These are phyloP conservation scores for Arthrobotrys musiformis DNA, from an alignment of 2,329 filamentous ascomycete species.

Conservation along the genomic window DNA sequence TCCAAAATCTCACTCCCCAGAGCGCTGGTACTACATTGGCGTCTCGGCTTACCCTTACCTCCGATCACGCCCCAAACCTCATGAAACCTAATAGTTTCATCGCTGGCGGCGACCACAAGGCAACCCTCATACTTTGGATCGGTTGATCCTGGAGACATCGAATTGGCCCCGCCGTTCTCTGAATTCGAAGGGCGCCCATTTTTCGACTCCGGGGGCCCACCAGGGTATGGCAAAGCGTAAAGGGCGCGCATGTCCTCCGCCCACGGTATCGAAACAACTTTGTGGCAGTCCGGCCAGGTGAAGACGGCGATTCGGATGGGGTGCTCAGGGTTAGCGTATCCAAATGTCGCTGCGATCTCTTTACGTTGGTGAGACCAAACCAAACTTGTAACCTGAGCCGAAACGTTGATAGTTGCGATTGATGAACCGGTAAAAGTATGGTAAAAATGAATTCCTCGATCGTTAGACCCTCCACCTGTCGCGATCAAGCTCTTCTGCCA, in stretches of 20 bases:
- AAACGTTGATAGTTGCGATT: conserved; percentile 89
- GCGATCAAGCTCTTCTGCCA: conserved; percentile 90
- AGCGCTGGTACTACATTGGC: conserved; percentile 70
- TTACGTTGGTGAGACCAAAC: conserved; percentile 87
- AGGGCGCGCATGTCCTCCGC: conserved; percentile 80
- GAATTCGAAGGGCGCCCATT: conserved; percentile 26
- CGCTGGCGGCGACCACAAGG: conserved; percentile 89
- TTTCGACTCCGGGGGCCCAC: conserved; percentile 63
- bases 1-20: conserved; percentile 89
- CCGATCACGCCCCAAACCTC: conserved; percentile 80
- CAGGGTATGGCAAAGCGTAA: conserved; percentile 87
- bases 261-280: conserved; percentile 87
- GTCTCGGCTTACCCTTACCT: conserved; percentile 61
- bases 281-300: conserved; percentile 89
- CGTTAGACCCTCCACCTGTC: conserved; percentile 91
- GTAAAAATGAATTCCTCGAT: conserved; percentile 96
- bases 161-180: neutral
- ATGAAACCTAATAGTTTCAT: conserved; percentile 93
- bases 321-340: conserved; percentile 90
- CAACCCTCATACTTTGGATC: conserved; percentile 75
- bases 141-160: conserved; percentile 55
- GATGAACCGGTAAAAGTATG: conserved; percentile 84
- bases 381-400: conserved; percentile 90
- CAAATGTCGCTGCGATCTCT: conserved; percentile 93
- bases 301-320: conserved; percentile 90